A percentile compares a stretch with the other conserved stretches of the same genome.
Evolutionary conservation across 1,284 basidiomycete species (phyloP).

Genomic region (Ustilago crameri): DNA sequence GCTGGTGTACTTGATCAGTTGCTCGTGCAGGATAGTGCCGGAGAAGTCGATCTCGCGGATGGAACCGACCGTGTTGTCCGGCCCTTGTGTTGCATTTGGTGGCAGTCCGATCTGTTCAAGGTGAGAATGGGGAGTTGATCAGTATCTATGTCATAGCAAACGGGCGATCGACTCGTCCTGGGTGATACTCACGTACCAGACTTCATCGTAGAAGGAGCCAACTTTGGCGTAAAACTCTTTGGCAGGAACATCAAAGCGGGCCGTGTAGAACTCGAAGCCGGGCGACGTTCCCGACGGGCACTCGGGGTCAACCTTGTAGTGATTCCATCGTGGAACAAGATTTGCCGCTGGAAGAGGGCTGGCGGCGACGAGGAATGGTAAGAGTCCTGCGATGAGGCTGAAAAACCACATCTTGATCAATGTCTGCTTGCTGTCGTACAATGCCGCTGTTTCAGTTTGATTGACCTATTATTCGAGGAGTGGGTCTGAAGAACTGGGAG

Average conservation of each 20-base stretch:
- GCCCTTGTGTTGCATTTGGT: conserved; percentile 17
- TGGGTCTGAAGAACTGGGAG: too few species aligned
- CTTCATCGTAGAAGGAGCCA: conserved; percentile 32
- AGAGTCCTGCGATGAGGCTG: conserved; percentile 3
- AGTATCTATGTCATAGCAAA: not conserved
- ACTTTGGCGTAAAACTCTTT: conserved; percentile 25
- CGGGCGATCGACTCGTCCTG: too few species aligned
- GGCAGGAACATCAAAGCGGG: conserved; percentile 25
- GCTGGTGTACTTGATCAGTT: conserved; percentile 28
- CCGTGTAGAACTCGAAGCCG: conserved; percentile 30
- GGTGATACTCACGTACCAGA: conserved; percentile 35
- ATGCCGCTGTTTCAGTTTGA: too few species aligned
- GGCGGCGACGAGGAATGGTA: conserved; percentile 18
- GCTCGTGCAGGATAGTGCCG: conserved; percentile 31
- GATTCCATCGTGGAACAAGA: conserved; percentile 1
- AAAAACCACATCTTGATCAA: conserved; percentile 11
- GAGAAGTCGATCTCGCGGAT: conserved; percentile 34
- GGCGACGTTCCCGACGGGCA: conserved; percentile 25
- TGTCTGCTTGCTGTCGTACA: not conserved
- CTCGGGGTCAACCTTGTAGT: conserved; percentile 25
- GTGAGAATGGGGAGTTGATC: not conserved
- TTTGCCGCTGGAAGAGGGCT: conserved; percentile 5
- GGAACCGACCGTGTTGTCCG: conserved; percentile 29
- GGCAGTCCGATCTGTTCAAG: conserved; percentile 18
- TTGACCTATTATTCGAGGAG: too few species aligned